Evolutionary conservation across 306 rosid species (phyloP), one percentile per base, ranked within the genome.

Genomic region (Herpetospermum pedunculosum): DNA sequence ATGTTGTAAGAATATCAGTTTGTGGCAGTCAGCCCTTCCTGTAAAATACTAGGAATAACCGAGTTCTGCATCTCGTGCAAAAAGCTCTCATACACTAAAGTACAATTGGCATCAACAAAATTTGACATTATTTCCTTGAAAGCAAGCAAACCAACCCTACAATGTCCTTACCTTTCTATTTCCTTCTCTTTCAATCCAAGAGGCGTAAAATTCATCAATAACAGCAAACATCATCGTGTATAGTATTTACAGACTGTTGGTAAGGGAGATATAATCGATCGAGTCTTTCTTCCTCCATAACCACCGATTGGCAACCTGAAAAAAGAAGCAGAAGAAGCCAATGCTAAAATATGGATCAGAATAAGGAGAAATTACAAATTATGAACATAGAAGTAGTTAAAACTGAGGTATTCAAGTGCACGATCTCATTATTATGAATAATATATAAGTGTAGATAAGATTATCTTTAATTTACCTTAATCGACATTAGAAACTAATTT

Each of bases 401-500:
- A 26, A 47, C 13, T n/a, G 9, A 6, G 15, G 75, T n/a, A 48
- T 32, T 3, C 38, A 55, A 8, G 13, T 1, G 4, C 37, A 54
- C 23, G 28, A 75, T 75, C 28, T 15, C 25, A 30, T 59, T 32
- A 30, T 43, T 59, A 46, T 4, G 32, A 6, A 40, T 44, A 6
- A 32, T 58, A 25, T 14, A 25, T 4, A 13, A 16, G 21, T 52
- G 34, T 23, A 25, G 47, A 32, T 4, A 21, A 19, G 52, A 0
- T 30, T 23, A 21, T 74, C 69, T 77, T 44, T 28, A 44, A 72
- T 77, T 77, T 80, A 79, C 87, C 85, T 81, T 35, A 28, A 37
- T 71, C 15, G 68, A 69, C 38, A 72, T 43, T 67, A 69, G 74
- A 75, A 58, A 75, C 70, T 79, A 79, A 81, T 83, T 75, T 77